phyloP scores from a whole-genome alignment of 139 green algal species.

The Ostreobium quekettii region DNA sequence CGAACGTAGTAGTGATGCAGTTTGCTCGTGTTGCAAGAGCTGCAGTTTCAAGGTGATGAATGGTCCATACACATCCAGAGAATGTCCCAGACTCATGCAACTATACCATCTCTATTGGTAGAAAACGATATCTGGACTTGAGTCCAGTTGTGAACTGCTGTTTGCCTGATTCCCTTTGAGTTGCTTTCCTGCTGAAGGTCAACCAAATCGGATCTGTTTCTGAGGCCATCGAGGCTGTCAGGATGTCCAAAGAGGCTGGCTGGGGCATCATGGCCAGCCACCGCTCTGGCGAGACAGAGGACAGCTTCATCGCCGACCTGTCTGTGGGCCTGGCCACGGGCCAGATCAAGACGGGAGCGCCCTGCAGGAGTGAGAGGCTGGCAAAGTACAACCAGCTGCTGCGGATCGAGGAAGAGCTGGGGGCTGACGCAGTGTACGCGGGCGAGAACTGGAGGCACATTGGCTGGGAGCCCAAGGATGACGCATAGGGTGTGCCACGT shows the following conservation, averaged over 20 bases:
- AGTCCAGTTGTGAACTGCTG: too few relatives aligned
- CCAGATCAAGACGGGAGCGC: constrained; percentile 99
- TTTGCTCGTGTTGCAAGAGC: too few relatives aligned
- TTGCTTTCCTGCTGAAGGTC: constrained; percentile 32
- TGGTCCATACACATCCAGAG: too few relatives aligned
- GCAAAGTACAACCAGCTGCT: constrained; percentile 99
- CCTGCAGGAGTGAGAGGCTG: constrained; percentile 86
- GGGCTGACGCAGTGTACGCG: constrained; percentile 51
- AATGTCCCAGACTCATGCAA: too few relatives aligned
- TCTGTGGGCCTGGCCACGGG: constrained; percentile 90
- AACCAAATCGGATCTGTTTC: constrained; percentile 97
- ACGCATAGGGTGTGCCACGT: too few relatives aligned
- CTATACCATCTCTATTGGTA: too few relatives aligned
- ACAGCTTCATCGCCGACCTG: constrained; percentile 97
- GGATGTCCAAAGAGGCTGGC: constrained; percentile 85
- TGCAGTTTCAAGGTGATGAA: too few relatives aligned
- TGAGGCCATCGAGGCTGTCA: constrained; percentile 92
- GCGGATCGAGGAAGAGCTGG: constrained; percentile 90
- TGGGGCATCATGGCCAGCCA: constrained; percentile 97
- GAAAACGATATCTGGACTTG: too few relatives aligned
- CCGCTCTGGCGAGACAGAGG: constrained; percentile 52
- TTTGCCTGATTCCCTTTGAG: too few relatives aligned
- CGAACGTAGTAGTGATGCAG: too few relatives aligned
- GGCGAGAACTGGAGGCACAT: constrained; percentile 73
- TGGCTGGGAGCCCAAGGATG: too few relatives aligned